These are phyloP conservation scores for Teunomyces lycoperdinae DNA, from an alignment of 805 yeast genomes.

Conservation along the genomic window DNA sequence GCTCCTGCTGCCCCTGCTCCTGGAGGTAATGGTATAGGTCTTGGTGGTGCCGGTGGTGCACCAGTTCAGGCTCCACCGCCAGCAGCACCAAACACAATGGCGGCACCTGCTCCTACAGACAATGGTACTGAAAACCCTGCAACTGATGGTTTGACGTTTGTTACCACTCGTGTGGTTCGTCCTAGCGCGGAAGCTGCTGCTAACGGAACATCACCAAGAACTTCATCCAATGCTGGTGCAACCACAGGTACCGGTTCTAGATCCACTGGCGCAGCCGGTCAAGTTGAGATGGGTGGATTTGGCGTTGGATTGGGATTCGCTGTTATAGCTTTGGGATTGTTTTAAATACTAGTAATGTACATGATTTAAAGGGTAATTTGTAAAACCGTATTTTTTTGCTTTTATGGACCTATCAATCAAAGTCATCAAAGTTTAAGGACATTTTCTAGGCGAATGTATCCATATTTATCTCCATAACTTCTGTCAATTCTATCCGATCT, in stretches of 20 bases:
- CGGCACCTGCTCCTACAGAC: slow-evolving; percentile 16
- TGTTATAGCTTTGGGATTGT: slow-evolving; percentile 11
- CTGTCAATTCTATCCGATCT: no score
- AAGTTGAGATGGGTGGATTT: background rate
- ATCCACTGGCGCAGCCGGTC: slow-evolving; percentile 1
- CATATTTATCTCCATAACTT: no score
- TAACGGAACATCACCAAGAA: slow-evolving; percentile 9
- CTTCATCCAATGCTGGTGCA: slow-evolving; percentile 6
- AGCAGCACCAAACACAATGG: slow-evolving; percentile 1
- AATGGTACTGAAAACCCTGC: slow-evolving; percentile 19
- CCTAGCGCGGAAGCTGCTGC: slow-evolving; percentile 14
- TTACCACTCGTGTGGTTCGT: slow-evolving; percentile 32
- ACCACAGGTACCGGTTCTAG: slow-evolving; percentile 1
- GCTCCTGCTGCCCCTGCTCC: slow-evolving; percentile 12
- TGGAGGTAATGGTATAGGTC: slow-evolving; percentile 4
- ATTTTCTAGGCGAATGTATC: no score
- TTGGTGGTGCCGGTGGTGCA: slow-evolving; percentile 4
- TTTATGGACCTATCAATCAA: no score
- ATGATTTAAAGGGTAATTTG: background rate
- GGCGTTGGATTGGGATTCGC: slow-evolving; percentile 4
- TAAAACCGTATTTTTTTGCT: background rate
- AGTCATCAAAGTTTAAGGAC: no score
- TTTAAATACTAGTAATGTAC: background rate
- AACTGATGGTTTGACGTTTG: slow-evolving; percentile 21
- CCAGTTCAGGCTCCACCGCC: slow-evolving; percentile 10